Evolutionary conservation across 1,284 basidiomycete genomes (phyloP).

Genomic region (Trametes sp.): DNA sequence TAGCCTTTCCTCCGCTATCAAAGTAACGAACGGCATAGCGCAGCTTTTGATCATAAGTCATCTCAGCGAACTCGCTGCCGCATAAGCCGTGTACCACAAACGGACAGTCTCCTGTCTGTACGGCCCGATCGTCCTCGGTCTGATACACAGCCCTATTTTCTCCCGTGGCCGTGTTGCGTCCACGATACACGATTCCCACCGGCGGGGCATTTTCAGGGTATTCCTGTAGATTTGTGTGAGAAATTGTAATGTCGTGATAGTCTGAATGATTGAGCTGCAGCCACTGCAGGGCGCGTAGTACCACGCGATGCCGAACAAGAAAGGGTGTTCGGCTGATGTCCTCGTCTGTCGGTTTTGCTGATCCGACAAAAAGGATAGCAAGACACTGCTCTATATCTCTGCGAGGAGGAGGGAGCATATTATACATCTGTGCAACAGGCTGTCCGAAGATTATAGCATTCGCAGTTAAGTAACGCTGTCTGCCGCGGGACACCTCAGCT

Average conservation of each 20-base stretch:
- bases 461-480: slow-evolving; percentile 10
- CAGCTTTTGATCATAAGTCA: not conserved
- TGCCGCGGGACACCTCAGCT: slow-evolving; percentile 2
- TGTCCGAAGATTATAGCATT: slow-evolving; percentile 20
- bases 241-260: not conserved
- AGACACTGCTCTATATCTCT: slow-evolving; percentile 15
- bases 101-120: not conserved
- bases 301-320: not conserved
- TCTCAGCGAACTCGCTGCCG: not conserved
- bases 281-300: not conserved
- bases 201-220: not conserved
- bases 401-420: slow-evolving; percentile 14
- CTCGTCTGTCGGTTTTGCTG: not conserved
- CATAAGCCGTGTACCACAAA: not conserved
- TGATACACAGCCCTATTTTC: not conserved
- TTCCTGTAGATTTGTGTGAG: not conserved
- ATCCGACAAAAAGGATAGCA: not conserved
- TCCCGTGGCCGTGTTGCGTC: not conserved
- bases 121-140: not conserved
- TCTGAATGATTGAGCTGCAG: not conserved
- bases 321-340: not conserved
- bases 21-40: not conserved
- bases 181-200: not conserved
- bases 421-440: slow-evolving; percentile 11
- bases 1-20: not conserved